Conservation (phyloP, 768 basidiomycete genomes). For the Mycena haematopus region DNA sequence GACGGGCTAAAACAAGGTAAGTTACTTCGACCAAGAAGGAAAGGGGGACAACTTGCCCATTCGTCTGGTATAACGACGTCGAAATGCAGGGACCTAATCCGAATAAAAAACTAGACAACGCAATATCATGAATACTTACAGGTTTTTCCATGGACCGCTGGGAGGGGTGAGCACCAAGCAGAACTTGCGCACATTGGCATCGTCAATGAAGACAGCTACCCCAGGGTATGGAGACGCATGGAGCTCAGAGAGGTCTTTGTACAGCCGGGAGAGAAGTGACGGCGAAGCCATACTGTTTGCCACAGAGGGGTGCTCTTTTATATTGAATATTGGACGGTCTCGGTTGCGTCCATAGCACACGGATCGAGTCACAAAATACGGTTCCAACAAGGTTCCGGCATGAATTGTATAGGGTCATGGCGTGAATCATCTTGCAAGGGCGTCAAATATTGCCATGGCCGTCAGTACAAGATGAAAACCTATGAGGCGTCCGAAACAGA, state of each 20-base stretch:
- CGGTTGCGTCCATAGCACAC: slow-evolving; percentile 11
- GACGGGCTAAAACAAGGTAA: slow-evolving; percentile 38
- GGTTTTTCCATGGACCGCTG: slow-evolving; percentile 51
- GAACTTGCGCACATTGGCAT: slow-evolving; percentile 47
- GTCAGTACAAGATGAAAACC: too few relatives aligned
- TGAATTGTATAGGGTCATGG: neutral
- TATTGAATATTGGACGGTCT: neutral
- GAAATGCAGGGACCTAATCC: slow-evolving; percentile 20
- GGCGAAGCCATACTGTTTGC: slow-evolving; percentile 10
- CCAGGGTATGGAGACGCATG: slow-evolving; percentile 50
- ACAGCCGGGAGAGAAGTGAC: slow-evolving; percentile 43
- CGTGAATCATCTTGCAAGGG: neutral
- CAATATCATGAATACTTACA: slow-evolving; percentile 23
- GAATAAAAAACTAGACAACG: neutral
- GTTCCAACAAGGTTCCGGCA: neutral
- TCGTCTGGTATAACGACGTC: slow-evolving; percentile 38
- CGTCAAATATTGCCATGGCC: too few relatives aligned
- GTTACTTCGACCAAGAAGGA: neutral
- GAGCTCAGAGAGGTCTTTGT: slow-evolving; percentile 50
- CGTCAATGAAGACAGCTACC: slow-evolving; percentile 48
- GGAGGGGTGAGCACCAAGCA: slow-evolving; percentile 53
- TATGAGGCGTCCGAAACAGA: too few relatives aligned
- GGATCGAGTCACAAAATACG: slow-evolving; percentile 39
- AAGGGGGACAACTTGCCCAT: slow-evolving; percentile 40
- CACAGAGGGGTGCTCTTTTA: neutral